Evolutionary conservation across 192 early-diverging fungal genomes (phyloP), one percentile per base, ranked within the genome.

Genomic region (Gaertneriomyces sp.): DNA sequence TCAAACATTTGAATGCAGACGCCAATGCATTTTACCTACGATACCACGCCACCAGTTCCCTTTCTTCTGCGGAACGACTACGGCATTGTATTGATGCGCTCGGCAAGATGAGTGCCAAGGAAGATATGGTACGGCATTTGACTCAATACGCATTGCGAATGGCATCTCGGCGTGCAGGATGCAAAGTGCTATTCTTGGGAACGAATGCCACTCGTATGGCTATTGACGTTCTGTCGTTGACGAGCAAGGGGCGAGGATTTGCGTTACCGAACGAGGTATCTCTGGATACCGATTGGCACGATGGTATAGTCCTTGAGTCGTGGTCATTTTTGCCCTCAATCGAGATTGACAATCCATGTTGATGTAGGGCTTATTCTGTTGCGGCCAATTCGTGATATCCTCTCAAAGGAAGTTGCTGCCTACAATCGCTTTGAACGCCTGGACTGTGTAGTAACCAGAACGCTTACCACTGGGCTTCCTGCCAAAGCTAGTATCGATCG

Each of bases 231-330:
- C 84, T 98, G 44, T 73, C 91, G 6, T 61, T 86, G 44, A 92
- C 90, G 38, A 87, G 89, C 45, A 87, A 89, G 58, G 95, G 95
- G 9, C 88, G 91, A 41, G 95, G 95, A n/a, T 90, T 87, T 61
- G 87, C 84, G 33, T 67, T 95, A 25, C 89, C 93, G 5, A 65
- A 90, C 9, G 92, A 94, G 47, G 85, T 89, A 6, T 81, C 85
- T 0, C 63, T 81, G 7, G 82, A 87, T 51, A 74, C 76, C 7
- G 42, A 58, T 6, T 90, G 81, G 76, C 75, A 85, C 53, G 65
- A 78, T 52, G 79, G 70, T 69, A 43, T n/a, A 4, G 56, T 47
- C 2, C 25, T 33, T 33, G 20, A 41, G 38, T 46, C 11, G 19
- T 74, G 2, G 66, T 60, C 4, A n/a, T 57, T 6, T 52, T 12